Conservation (phyloP, 2,329 filamentous ascomycete species). For the Phialocephala sp. region DNA sequence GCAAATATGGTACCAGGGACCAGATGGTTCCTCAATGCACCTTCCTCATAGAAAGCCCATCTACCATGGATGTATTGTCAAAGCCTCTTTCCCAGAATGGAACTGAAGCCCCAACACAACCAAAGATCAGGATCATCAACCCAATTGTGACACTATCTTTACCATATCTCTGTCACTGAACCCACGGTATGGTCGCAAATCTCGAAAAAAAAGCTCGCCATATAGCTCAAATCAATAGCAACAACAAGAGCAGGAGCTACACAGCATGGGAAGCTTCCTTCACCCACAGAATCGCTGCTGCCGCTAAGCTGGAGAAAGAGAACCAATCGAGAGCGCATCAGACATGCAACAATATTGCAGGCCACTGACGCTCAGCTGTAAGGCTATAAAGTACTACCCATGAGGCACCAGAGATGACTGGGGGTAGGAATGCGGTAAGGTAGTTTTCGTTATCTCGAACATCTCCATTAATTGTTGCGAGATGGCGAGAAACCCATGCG, state of each 20-base stretch:
- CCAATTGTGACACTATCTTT: constrained; percentile 25
- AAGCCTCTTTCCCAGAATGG: constrained; percentile 27
- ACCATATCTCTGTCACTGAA: constrained; percentile 19
- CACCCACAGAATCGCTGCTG: constrained; percentile 29
- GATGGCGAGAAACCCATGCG: constrained; percentile 6
- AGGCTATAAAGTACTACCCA: constrained; percentile 26
- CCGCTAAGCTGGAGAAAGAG: constrained; percentile 16
- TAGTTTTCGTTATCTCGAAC: constrained; percentile 32
- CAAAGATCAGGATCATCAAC: constrained; percentile 23
- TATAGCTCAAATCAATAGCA: constrained; percentile 21
- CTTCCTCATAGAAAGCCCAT: constrained; percentile 14
- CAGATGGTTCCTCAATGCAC: constrained; percentile 15
- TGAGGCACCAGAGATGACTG: constrained; percentile 18
- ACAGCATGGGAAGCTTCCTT: constrained; percentile 32
- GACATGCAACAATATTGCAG: constrained; percentile 17
- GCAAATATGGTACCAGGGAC: no score
- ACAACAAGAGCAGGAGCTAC: constrained; percentile 27
- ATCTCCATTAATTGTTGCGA: constrained; percentile 25
- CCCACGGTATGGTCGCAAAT: constrained; percentile 29
- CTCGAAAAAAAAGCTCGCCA: constrained; percentile 29
- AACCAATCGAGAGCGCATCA: constrained; percentile 23
- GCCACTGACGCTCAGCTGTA: constrained; percentile 12
- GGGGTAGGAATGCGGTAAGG: constrained; percentile 31
- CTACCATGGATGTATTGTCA: constrained; percentile 17
- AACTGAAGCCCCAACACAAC: constrained; percentile 25